Evolutionary conservation across 2,329 filamentous ascomycete genomes (phyloP), one percentile per base, ranked within the genome.

Genomic region (Aspergillus sclerotialis): DNA sequence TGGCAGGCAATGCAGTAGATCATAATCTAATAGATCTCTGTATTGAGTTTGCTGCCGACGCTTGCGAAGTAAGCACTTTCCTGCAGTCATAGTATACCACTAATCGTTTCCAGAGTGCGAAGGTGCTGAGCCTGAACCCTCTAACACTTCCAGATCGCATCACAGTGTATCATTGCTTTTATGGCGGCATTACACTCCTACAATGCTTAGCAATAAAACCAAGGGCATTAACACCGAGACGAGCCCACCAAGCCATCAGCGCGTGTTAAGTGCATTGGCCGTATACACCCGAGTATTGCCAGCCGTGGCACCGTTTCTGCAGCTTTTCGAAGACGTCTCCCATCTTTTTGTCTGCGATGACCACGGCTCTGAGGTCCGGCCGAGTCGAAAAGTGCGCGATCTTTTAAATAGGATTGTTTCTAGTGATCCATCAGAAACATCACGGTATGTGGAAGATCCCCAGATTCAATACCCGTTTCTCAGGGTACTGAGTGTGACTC

Each of bases 151-250:
- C 38, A 9, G 37, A 43, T 11, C 30, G 39, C 4, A 40, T 44
- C 17, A 43, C 36, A 6, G 32, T 46, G 19, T 46, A 46, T 19
- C 43, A 46, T 29, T 42, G 33, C 32, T 46, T 46, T 19, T 44
- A 42, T 27, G 31, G 38, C 12, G 43, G 43, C 7, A 42, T 44
- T 9, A 42, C 41, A 4, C 23, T 46, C 11, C 23, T 46, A 9
- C 43, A 46, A 28, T 46, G 43, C 30, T 24, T 46, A n/a, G 41
- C 41, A 8, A 37, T 46, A 8, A 31, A 39, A 29, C 37, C 41
- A 9, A 33, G 24, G 7, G 39, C 35, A 12, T 34, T 44, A 14
- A 37, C 36, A 9, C 30, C 38, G 1, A 16, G 43, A 19, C 32
- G 35, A 5, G 25, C 35, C n/a, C 36, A 41, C 17, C 38, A 41